Conservation (phyloP, 306 rosid species). For the Dalbergia cochinchinensis region DNA sequence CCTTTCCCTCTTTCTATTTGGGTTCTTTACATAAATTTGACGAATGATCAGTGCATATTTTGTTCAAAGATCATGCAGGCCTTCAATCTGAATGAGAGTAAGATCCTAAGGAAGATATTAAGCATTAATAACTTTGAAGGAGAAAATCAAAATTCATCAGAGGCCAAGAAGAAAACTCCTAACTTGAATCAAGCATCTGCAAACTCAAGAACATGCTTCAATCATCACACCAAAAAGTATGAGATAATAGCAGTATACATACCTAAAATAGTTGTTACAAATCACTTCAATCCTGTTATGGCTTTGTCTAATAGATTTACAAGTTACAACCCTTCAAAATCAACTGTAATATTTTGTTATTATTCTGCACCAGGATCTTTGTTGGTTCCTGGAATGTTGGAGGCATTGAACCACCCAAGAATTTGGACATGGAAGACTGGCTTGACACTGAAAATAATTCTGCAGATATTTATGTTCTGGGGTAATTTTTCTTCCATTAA, state of each 20-base stretch:
- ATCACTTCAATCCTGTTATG: slow-evolving; percentile 3
- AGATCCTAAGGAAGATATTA: slow-evolving; percentile 61
- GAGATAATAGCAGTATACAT: slow-evolving; percentile 14
- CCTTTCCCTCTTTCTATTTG: not conserved
- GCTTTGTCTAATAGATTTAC: slow-evolving; percentile 17
- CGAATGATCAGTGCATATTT: slow-evolving; percentile 10
- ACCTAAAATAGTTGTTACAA: not conserved
- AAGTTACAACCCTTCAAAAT: not conserved
- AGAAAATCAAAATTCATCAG: slow-evolving; percentile 50
- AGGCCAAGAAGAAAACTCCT: slow-evolving; percentile 38
- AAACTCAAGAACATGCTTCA: slow-evolving; percentile 44
- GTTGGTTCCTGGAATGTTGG: slow-evolving; percentile 95
- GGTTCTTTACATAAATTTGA: not conserved
- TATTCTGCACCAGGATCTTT: slow-evolving; percentile 62
- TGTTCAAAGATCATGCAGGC: slow-evolving; percentile 69
- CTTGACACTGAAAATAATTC: slow-evolving; percentile 55
- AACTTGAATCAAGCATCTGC: slow-evolving; percentile 49
- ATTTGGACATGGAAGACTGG: slow-evolving; percentile 75
- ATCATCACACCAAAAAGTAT: slow-evolving; percentile 58
- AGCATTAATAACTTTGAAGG: slow-evolving; percentile 64
- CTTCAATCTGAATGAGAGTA: slow-evolving; percentile 64
- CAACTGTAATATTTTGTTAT: slow-evolving; percentile 35
- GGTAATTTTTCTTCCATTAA: slow-evolving; percentile 58
- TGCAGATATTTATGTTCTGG: slow-evolving; percentile 81
- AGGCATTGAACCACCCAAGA: slow-evolving; percentile 74